Evolutionary conservation across 2,329 filamentous ascomycete genomes (phyloP).

Genomic region (Fusarium aywerte): DNA sequence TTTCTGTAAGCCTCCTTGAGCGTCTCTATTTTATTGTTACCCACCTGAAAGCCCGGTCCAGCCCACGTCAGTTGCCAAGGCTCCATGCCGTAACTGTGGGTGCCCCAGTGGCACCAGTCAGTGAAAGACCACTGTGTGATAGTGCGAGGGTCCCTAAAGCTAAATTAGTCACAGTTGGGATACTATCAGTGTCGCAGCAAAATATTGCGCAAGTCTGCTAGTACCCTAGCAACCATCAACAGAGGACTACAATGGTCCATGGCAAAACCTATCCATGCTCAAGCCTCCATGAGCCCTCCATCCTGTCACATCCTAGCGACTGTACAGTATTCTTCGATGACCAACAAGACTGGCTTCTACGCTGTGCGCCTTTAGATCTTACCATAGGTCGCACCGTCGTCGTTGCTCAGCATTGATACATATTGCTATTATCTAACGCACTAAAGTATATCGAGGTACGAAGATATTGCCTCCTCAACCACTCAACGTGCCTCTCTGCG

Average conservation of each 20-base stretch:
- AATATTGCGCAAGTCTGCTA: background rate
- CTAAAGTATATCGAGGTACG: constrained; percentile 30
- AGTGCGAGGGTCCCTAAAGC: constrained; percentile 7
- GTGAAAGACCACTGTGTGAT: constrained; percentile 27
- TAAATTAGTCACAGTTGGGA: constrained; percentile 15
- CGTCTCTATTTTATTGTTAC: too few relatives aligned
- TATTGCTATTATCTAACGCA: constrained; percentile 31
- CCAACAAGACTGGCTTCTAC: constrained; percentile 37
- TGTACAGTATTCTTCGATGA: constrained; percentile 32
- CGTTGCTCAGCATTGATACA: constrained; percentile 26
- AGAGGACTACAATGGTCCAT: constrained; percentile 37
- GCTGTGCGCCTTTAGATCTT: constrained; percentile 34
- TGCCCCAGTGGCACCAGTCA: constrained; percentile 28
- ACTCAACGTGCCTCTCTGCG: constrained; percentile 27
- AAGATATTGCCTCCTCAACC: constrained; percentile 33
- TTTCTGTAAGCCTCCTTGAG: too few relatives aligned
- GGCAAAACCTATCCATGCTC: constrained; percentile 46
- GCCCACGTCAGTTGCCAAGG: constrained; percentile 40
- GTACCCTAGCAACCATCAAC: background rate
- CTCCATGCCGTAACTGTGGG: constrained; percentile 37
- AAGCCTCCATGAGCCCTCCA: constrained; percentile 46
- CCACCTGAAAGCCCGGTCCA: constrained; percentile 5
- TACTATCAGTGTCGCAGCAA: background rate
- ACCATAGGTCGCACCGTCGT: constrained; percentile 23
- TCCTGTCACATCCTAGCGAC: constrained; percentile 38